Percentiles rank a stretch among this genome's conserved stretches.
These are phyloP conservation scores for Mortierella sp. DNA, from an alignment of 371 early-diverging fungal species.

Conservation along the genomic window DNA sequence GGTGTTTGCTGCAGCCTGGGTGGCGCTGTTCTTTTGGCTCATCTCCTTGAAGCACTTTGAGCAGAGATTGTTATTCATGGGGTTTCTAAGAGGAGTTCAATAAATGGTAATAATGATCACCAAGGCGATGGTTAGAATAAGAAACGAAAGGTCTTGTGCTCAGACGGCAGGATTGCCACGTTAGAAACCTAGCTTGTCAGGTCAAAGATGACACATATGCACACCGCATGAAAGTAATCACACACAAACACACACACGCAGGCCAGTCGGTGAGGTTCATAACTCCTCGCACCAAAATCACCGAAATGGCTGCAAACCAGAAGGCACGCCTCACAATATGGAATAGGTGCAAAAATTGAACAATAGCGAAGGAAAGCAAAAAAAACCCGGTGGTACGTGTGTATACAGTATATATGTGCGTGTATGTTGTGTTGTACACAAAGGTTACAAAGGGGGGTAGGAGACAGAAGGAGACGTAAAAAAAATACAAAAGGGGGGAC, in stretches of 20 bases:
- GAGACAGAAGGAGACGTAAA: background rate
- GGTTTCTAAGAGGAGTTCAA: conserved; percentile 53
- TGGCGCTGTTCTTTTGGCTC: conserved; percentile 58
- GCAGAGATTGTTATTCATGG: conserved; percentile 81
- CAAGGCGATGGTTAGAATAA: background rate
- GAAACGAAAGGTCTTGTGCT: background rate
- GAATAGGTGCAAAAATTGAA: background rate
- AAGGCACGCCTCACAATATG: background rate
- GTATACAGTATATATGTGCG: background rate
- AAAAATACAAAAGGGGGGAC: background rate
- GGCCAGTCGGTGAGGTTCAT: background rate
- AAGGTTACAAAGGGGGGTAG: background rate
- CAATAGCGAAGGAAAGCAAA: background rate
- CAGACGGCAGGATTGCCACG: background rate
- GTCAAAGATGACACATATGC: background rate
- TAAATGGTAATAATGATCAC: background rate
- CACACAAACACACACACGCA: background rate
- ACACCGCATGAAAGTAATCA: background rate
- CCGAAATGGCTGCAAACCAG: background rate
- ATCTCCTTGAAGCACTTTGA: conserved; percentile 83
- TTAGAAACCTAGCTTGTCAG: conserved; percentile 46
- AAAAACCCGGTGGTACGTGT: background rate
- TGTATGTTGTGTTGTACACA: background rate
- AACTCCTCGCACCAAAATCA: background rate
- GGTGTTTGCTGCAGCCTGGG: conserved; percentile 14